Conservation (phyloP, 2,329 filamentous ascomycete genomes). For the Trichoderma gracile region DNA sequence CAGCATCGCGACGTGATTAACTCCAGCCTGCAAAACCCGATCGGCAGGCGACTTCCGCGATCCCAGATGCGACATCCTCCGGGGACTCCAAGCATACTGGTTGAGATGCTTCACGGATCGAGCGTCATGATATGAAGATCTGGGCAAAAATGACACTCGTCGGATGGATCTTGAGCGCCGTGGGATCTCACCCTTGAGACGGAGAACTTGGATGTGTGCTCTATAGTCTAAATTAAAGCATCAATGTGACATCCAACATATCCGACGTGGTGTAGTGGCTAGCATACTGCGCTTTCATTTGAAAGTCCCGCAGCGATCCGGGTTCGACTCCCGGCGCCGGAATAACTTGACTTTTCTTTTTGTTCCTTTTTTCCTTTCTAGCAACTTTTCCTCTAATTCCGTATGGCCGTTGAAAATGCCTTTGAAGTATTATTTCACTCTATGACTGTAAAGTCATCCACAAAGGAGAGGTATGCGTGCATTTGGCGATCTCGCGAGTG, state of each 20-base stretch:
- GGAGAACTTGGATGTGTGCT: not conserved
- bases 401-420: not conserved
- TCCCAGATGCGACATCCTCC: not conserved
- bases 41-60: slow-evolving; percentile 3
- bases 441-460: no score
- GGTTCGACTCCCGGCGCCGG: slow-evolving; percentile 27
- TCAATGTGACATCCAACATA: not conserved
- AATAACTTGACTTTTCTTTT: not conserved
- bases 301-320: slow-evolving; percentile 26
- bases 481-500: no score
- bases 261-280: slow-evolving; percentile 27
- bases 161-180: not conserved
- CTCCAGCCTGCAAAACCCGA: slow-evolving; percentile 2
- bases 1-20: not conserved
- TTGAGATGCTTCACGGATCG: not conserved
- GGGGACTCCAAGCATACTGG: not conserved
- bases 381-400: not conserved
- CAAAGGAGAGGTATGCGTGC: no score
- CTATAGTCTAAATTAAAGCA: not conserved
- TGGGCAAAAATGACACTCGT: not conserved
- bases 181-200: no score
- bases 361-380: not conserved
- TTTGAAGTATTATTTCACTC: no score
- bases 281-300: slow-evolving; percentile 26
- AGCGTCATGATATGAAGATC: not conserved